Evolutionary conservation across 2,329 filamentous ascomycete species (phyloP).

Genomic region (Acrodontium crateriforme): DNA sequence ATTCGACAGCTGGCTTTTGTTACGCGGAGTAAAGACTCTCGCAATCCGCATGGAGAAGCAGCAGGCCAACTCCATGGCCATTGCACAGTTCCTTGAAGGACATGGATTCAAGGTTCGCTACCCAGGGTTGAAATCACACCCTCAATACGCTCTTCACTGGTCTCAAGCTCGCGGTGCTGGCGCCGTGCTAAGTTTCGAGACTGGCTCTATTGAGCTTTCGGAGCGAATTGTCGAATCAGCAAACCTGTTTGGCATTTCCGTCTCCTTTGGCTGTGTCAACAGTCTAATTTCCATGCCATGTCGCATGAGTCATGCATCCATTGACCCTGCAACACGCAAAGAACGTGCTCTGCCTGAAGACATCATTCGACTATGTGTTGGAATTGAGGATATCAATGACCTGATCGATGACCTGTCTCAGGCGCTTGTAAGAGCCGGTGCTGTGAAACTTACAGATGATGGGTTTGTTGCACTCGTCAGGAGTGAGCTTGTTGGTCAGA

Average conservation of each 20-base stretch:
- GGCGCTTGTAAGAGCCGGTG: conserved; percentile 87
- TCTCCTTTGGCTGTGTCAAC: conserved; percentile 97
- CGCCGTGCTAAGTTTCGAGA: conserved; percentile 92
- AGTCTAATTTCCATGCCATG: conserved; percentile 98
- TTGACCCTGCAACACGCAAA: conserved; percentile 81
- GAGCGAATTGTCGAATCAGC: conserved; percentile 92
- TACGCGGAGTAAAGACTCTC: conserved; percentile 90
- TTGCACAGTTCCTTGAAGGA: conserved; percentile 81
- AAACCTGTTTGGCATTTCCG: conserved; percentile 83
- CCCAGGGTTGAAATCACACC: conserved; percentile 84
- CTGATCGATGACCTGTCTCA: conserved; percentile 83
- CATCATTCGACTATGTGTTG: conserved; percentile 87
- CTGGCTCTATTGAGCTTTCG: conserved; percentile 67
- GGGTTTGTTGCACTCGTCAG: conserved; percentile 52
- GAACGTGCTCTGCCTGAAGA: conserved; percentile 93
- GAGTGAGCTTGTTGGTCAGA: conserved; percentile 16
- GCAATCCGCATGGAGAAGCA: conserved; percentile 99
- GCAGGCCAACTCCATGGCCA: conserved; percentile 77
- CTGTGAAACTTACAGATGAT: conserved; percentile 72
- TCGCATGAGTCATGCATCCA: conserved; percentile 98
- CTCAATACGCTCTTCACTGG: conserved; percentile 92
- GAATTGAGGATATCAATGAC: conserved; percentile 87
- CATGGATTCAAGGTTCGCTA: conserved; percentile 93
- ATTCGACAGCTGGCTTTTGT: conserved; percentile 89
- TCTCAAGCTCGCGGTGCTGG: conserved; percentile 89